Base-by-base conservation (phyloP, 345 rosid species). In the Citrus unshiu region DNA sequence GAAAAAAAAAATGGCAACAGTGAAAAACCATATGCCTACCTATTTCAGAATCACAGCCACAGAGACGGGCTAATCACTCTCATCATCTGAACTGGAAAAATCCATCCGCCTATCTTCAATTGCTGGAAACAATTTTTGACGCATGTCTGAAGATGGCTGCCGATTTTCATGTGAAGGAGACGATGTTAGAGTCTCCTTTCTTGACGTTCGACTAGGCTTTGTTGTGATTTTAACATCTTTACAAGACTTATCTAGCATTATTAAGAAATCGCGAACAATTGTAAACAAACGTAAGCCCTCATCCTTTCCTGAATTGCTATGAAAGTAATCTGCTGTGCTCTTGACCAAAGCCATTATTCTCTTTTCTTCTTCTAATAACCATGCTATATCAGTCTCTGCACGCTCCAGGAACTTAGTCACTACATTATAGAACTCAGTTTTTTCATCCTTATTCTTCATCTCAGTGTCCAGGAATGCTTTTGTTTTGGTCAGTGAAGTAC, bases 211-310 rank as follows among this genome's bases (percentile, higher is more conserved):
- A 7, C 2, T 43, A 2, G 86, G 75, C 80, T 83, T 87, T 12
- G 69, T 35, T 54, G 81, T 62, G 51, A 84, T 93, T 77, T 70
- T 85, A 54, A 92, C 84, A 67, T 93, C 89, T 84, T 75, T 91
- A 79, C 98, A 93, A 68, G 81, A 87, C 86, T 87, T 91, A 75
- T 92, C 98, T 77, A 95, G 54, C 93, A 91, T 93, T 10, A 86
- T 27, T 86, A 93, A 85, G 91, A 95, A 95, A 79, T 93, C 95
- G 0, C 95, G 86, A 5, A 93, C 92, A 24, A 90, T 89, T n/a
- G 81, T 83, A 64, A 95, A 95, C 83, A 95, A 83, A 49, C 97
- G 91, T 54, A 91, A 59, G n/a, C 98, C 98, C 87, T 93, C 98
- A 40, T 88, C 87, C 72, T 83, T 92, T 1, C 91, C 90, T 0